Evolutionary conservation across 179 eudicot species (phyloP).

Genomic region (Beta macrorhiza): DNA sequence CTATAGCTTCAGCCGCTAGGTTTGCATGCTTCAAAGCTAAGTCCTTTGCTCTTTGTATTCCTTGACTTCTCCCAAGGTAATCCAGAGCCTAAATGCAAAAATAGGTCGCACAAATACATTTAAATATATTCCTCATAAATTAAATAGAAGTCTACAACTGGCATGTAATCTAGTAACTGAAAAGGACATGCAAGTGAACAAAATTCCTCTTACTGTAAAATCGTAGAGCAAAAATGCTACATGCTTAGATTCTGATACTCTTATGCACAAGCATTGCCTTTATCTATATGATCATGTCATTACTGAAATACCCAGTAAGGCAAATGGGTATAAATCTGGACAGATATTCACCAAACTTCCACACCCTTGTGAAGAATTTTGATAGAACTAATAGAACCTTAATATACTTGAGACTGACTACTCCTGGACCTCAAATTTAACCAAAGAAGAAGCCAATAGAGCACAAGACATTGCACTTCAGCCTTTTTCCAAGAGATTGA

Average conservation of each 20-base stretch:
- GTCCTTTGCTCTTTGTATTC: slow-evolving; percentile 74
- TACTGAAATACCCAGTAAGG: background rate
- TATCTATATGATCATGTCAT: background rate
- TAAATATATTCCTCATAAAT: background rate
- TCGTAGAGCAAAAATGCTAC: background rate
- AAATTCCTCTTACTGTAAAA: background rate
- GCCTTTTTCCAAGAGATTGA: background rate
- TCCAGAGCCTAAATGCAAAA: slow-evolving; percentile 59
- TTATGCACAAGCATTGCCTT: background rate
- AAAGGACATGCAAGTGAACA: background rate
- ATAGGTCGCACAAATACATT: background rate
- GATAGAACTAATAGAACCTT: background rate
- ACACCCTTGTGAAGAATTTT: background rate
- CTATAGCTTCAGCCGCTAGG: slow-evolving; percentile 76
- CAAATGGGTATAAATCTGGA: too few species aligned
- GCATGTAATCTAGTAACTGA: background rate
- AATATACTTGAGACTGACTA: background rate
- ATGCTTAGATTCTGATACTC: background rate
- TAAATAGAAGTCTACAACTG: background rate
- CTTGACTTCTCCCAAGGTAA: slow-evolving; percentile 77
- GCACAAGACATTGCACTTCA: background rate
- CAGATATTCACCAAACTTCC: background rate
- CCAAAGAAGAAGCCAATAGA: too few species aligned
- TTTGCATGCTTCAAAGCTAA: slow-evolving; percentile 76
- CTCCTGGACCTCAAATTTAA: background rate